phyloP scores from a whole-genome alignment of 257 asterid species.

The Fraxinus quadrangulata region DNA sequence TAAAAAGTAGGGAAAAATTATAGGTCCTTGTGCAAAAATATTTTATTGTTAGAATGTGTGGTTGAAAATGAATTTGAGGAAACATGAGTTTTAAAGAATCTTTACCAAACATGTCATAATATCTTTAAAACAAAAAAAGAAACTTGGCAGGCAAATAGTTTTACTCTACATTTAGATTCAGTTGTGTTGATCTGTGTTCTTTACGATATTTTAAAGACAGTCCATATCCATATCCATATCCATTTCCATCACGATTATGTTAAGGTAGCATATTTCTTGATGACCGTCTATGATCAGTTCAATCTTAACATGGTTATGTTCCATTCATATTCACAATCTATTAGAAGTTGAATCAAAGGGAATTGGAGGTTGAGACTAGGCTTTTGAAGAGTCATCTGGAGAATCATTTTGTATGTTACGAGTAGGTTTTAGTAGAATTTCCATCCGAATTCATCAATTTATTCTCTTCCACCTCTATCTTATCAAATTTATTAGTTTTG shows the following conservation, averaged over 20 bases:
- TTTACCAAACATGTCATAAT: no score
- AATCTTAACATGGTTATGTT: neutral
- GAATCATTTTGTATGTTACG: slow-evolving; percentile 3
- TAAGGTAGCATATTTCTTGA: neutral
- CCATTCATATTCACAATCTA: neutral
- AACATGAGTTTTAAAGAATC: no score
- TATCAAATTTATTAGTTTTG: neutral
- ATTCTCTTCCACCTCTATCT: neutral
- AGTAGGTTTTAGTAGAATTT: neutral
- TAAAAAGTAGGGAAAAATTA: no score
- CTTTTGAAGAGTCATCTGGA: slow-evolving; percentile 4
- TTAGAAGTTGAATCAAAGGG: neutral
- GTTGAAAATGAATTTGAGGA: neutral
- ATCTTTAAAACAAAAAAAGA: neutral
- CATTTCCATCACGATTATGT: neutral
- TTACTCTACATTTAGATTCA: neutral
- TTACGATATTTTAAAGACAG: neutral
- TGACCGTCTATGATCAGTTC: neutral
- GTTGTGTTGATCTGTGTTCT: neutral
- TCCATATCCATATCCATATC: no score
- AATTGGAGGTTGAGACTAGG: neutral
- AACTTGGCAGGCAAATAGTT: neutral
- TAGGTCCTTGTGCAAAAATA: no score
- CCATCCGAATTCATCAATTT: slow-evolving; percentile 1
- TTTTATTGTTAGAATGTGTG: neutral